Evolutionary conservation across 805 yeast genomes (phyloP), one percentile per base, ranked within the genome.

Genomic region (Suhomyces sp.): DNA sequence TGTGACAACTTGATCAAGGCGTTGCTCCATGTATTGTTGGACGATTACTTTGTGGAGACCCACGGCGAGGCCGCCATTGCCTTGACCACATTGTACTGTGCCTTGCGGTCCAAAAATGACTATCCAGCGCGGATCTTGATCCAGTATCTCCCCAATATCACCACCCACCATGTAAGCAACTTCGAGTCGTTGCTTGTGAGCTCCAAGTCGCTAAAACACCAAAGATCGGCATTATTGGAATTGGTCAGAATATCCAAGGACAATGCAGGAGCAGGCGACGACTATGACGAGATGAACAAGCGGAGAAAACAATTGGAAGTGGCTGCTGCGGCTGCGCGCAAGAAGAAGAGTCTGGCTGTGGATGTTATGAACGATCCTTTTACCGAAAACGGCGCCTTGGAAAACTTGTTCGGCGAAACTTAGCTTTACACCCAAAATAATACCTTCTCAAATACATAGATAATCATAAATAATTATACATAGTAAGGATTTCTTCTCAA

Each of bases 51-150:
- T 66, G 82, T 81, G 44, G 99, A 93, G 61, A 87, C 94, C 0
- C 96, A 92, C 57, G 81, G 86, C 15, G 99, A 93, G 65, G 96
- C 96, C 0, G 92, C 96, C n/a, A 85, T 88, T 52, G 88, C 96
- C 1, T 78, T 93, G 53, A 87, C 97, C 0, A 82, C 87, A 2
- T 72, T 93, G 45, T 92, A 90, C 65, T 80, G 89, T 61, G 83
- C 87, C 7, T 75, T 89, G 59, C 77, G 93, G 49, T 76, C 84
- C 37, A 85, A 86, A 64, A 83, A 86, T 53, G 81, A 83, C 53
- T 81, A 82, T 63, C 91, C 93, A 6, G 84, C 87, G 4, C 75
- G 84, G 50, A 73, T 83, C 13, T 71, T 87, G 53, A 76, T 82
- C 46, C 73, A 73, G 52, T 72, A 72, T 47, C 67, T 89, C 33